phyloP scores from a whole-genome alignment of 1,284 basidiomycete species.

The Baeospora myosura region DNA sequence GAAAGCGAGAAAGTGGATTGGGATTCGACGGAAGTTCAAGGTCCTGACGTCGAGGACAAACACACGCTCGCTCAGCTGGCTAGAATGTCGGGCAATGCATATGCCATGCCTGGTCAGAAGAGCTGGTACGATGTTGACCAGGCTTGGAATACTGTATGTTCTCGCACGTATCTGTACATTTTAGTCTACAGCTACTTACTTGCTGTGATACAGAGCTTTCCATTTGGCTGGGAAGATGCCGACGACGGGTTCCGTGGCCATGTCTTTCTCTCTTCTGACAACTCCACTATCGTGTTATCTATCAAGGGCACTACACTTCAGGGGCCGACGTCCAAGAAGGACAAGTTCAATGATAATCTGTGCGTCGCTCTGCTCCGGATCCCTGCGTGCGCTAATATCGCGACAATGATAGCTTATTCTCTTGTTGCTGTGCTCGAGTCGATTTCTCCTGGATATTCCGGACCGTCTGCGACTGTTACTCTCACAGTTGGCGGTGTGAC shows the following conservation, averaged over 20 bases:
- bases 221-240: conserved; percentile 85
- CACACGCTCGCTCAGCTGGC: conserved; percentile 61
- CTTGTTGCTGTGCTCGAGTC: conserved; percentile 94
- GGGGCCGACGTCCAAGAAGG: conserved; percentile 85
- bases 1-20: conserved; percentile 52
- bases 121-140: conserved; percentile 82
- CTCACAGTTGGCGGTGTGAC: conserved; percentile 68
- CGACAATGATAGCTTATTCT: conserved; percentile 53
- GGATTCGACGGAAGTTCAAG: conserved; percentile 46
- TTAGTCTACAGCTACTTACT: not conserved
- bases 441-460: conserved; percentile 79
- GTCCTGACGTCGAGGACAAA: conserved; percentile 71
- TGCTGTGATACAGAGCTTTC: conserved; percentile 52
- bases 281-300: conserved; percentile 80
- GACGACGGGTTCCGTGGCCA: conserved; percentile 88
- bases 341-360: conserved; percentile 96
- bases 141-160: conserved; percentile 67
- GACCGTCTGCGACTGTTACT: conserved; percentile 89
- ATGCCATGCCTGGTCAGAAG: conserved; percentile 57
- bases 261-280: conserved; percentile 75
- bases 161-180: not conserved
- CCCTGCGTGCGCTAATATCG: not conserved
- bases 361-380: conserved; percentile 12
- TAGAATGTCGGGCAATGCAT: conserved; percentile 89
- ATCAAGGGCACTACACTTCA: conserved; percentile 85